Conservation (phyloP, 352 stramenopile species). For the Phytopythium delawarense region DNA sequence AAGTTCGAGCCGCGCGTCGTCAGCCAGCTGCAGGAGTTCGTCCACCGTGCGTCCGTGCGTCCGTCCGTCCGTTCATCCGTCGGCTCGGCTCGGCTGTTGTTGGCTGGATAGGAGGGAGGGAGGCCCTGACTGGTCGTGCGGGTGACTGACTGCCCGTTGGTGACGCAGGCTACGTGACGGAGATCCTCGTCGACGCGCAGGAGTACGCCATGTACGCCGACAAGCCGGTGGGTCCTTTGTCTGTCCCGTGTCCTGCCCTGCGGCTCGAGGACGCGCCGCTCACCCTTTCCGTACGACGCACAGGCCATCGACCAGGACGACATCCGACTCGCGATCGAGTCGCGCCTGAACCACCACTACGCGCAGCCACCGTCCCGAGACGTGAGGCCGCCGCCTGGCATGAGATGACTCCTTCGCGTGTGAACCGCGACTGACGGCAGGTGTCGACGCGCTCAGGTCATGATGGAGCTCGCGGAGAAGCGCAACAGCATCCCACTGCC, state of each 20-base stretch:
- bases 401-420: neutral
- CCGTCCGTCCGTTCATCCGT: no score
- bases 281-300: no score
- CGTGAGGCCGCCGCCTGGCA: slow-evolving; percentile 16
- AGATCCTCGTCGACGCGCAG: slow-evolving; percentile 82
- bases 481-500: slow-evolving; percentile 74
- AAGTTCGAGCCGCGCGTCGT: slow-evolving; percentile 79
- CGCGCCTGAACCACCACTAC: slow-evolving; percentile 77
- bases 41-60: slow-evolving; percentile 49
- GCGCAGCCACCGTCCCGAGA: slow-evolving; percentile 67
- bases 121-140: no score
- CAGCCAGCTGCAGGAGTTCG: slow-evolving; percentile 77
- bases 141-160: no score
- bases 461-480: slow-evolving; percentile 86
- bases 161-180: slow-evolving; percentile 64
- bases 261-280: no score
- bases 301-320: slow-evolving; percentile 72
- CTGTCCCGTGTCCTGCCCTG: no score
- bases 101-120: no score
- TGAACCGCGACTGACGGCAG: neutral
- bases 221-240: slow-evolving; percentile 39
- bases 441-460: slow-evolving; percentile 31
- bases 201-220: slow-evolving; percentile 78
- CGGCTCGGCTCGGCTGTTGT: no score
- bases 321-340: slow-evolving; percentile 70